phyloP scores from a whole-genome alignment of 345 rosid species.

The Passiflora organensis region DNA sequence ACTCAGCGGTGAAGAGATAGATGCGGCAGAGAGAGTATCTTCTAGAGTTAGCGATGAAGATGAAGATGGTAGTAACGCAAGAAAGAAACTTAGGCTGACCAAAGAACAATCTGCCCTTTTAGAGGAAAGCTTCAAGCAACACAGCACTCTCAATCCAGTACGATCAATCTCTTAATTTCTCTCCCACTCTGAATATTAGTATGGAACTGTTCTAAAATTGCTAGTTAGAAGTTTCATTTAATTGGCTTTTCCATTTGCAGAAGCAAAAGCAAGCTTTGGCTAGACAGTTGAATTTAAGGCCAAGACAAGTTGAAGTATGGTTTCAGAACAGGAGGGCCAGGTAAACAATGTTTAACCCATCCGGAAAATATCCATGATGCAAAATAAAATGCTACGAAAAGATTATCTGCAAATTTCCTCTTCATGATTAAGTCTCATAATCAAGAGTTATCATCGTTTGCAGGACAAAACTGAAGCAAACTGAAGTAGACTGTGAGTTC shows the following conservation, averaged over 20 bases:
- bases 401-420: too few relatives aligned
- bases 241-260: conserved; percentile 27
- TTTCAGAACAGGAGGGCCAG: conserved; percentile 99
- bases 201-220: not conserved
- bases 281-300: conserved; percentile 77
- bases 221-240: not conserved
- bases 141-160: conserved; percentile 58
- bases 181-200: not conserved
- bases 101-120: conserved; percentile 44
- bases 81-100: conserved; percentile 53
- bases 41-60: conserved; percentile 25
- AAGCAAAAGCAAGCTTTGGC: conserved; percentile 60
- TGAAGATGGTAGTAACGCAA: conserved; percentile 50
- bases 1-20: conserved; percentile 31
- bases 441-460: too few relatives aligned
- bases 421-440: too few relatives aligned
- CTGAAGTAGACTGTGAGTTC: conserved; percentile 27
- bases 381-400: too few relatives aligned
- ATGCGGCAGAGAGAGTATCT: conserved; percentile 17
- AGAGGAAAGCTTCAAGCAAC: conserved; percentile 49
- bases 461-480: conserved; percentile 32
- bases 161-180: not conserved
- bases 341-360: conserved; percentile 21
- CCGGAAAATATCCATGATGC: not conserved
- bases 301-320: conserved; percentile 98